Conservation (phyloP, 257 asterid species). For the Paraleonurus japonicus region DNA sequence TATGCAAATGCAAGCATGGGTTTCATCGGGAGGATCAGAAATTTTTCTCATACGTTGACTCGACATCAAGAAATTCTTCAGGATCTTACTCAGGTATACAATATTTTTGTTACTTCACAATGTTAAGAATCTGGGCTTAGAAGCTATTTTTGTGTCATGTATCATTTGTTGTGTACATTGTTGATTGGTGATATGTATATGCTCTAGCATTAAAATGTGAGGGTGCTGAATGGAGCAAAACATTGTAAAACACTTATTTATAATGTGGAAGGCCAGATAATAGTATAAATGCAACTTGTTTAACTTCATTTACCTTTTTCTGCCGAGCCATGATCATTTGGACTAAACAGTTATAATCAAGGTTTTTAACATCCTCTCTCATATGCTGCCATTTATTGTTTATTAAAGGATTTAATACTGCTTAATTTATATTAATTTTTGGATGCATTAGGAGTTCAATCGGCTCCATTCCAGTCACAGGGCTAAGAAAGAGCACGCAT, state of each 20-base stretch:
- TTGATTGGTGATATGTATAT: background rate
- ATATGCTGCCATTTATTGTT: slow-evolving; percentile 10
- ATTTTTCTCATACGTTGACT: slow-evolving; percentile 89
- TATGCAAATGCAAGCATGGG: slow-evolving; percentile 97
- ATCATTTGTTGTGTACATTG: background rate
- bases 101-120: slow-evolving; percentile 1
- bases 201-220: slow-evolving; percentile 10
- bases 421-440: slow-evolving; percentile 19
- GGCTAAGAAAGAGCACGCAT: slow-evolving; percentile 96
- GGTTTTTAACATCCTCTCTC: slow-evolving; percentile 8
- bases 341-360: background rate
- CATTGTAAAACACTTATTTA: background rate
- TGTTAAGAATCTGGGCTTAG: slow-evolving; percentile 9
- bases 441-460: slow-evolving; percentile 65
- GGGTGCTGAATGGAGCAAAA: slow-evolving; percentile 14
- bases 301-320: slow-evolving; percentile 1
- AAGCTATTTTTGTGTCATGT: background rate
- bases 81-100: slow-evolving; percentile 86
- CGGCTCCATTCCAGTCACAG: slow-evolving; percentile 85
- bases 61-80: slow-evolving; percentile 97
- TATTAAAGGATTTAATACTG: slow-evolving; percentile 24
- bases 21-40: slow-evolving; percentile 96
- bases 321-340: slow-evolving; percentile 9
- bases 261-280: slow-evolving; percentile 22
- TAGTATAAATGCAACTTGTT: slow-evolving; percentile 1